Evolutionary conservation across 2,329 filamentous ascomycete genomes (phyloP), one percentile per base, ranked within the genome.

Genomic region (Colletotrichum cordylinicola): DNA sequence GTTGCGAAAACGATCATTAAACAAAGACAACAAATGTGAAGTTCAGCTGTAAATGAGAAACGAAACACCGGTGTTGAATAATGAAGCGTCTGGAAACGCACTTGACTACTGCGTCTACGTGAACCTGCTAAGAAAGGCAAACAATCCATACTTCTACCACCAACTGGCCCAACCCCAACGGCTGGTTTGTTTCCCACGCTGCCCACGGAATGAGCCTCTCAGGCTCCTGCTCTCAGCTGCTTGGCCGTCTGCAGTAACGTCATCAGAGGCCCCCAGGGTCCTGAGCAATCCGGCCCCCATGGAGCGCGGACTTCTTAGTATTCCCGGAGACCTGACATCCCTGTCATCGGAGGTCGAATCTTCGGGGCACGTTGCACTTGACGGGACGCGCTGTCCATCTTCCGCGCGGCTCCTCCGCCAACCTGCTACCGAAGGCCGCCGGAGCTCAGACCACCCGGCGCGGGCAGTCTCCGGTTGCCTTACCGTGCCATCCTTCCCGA

Each of bases 291-390:
- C 72, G n/a, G 65, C 29, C 16, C 66, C 72, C 55, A 76, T 71
- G 31, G 74, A 76, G 8, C 72, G 65, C n/a, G 66, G 66, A 31
- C 74, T 75, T 58, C 52, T 76, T 27, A 76, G 43, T 31, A 66
- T 67, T 18, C 33, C 29, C 31, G 21, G 27, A 9, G 35, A 29
- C 27, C 27, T 60, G 18, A 21, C 7, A 31, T 48, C 33, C 52
- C 33, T 69, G 35, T 43, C 35, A 10, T 29, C 56, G 52, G 31
- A n/a, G 35, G 21, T 58, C 33, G 39, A 27, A 15, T 61, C 74
- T 15, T 55, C 72, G 15, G 74, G 66, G 56, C 74, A 76, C 43
- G 72, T 76, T 70, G 72, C 71, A 67, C 61, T 60, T 29, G 74
- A 75, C 29, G 72, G 35, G 60, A 55, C 52, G 15, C 72, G 74